Evolutionary conservation across 2,329 filamentous ascomycete genomes (phyloP).

Genomic region (Ceratocystis ficicola): DNA sequence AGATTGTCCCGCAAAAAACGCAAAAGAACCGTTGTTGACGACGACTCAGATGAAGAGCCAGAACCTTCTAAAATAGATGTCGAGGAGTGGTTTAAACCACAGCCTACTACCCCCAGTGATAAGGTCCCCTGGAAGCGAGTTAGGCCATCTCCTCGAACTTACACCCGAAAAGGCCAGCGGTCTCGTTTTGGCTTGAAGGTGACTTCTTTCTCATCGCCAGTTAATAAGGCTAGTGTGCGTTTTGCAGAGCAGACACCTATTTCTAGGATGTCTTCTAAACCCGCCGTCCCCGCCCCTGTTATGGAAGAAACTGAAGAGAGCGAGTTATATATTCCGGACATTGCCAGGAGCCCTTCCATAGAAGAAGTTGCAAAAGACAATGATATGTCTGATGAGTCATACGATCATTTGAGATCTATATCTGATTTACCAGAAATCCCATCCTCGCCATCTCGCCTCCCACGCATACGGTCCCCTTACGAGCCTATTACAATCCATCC

Average conservation of each 20-base stretch:
- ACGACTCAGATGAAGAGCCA: conserved; percentile 3
- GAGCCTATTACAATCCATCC: background rate
- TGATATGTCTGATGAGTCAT: background rate
- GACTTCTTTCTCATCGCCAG: conserved; percentile 14
- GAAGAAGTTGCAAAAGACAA: background rate
- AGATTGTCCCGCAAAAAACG: background rate
- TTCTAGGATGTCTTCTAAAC: background rate
- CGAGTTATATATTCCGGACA: background rate
- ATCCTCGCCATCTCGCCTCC: background rate
- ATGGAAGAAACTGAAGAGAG: background rate
- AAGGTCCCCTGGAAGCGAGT: background rate
- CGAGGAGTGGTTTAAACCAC: conserved; percentile 2
- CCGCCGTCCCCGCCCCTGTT: background rate
- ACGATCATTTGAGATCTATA: background rate
- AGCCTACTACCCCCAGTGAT: conserved; percentile 6
- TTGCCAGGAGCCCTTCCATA: background rate
- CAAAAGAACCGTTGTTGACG: background rate
- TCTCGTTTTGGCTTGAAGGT: background rate
- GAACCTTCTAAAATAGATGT: background rate
- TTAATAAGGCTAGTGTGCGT: conserved; percentile 7
- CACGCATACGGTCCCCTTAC: background rate
- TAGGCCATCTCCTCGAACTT: conserved; percentile 13
- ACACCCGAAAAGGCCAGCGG: conserved; percentile 10
- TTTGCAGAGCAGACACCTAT: background rate
- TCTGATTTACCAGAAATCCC: background rate